Base-by-base conservation (phyloP, 805 yeast genomes). In the Saturnispora besseyi region DNA sequence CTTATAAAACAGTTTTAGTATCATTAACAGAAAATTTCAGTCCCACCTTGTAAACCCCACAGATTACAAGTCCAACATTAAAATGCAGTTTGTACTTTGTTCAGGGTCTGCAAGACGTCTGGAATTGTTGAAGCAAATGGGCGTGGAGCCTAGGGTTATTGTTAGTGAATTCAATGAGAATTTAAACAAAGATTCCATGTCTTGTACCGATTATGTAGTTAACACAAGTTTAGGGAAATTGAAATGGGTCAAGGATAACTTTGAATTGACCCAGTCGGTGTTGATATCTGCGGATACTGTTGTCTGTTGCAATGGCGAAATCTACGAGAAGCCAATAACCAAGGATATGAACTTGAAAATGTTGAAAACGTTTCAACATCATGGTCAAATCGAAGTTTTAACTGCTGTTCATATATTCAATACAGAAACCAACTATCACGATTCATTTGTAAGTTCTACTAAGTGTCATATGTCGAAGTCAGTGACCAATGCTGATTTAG, bases 31-130 rank as follows among this genome's bases (percentile, higher is more conserved):
- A 31, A 36, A 28, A 2, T 12, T 32, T 44, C 22, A 28, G 6
- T 53, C 26, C 59, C 29, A 26, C 9, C 9, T 26, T 26, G 9
- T 8, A 26, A 2, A 67, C 67, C 51, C 67, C 73, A 10, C 56
- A 71, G 4, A 66, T 62, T 51, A 53, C 59, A 1, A 58, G 56
- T 40, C 41, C 67, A 8, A 11, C 47, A 4, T 43, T 50, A 38
- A 59, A n/a, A 45, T 58, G 45, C 44, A 54, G 4, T 68, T 90
- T 26, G 69, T 87, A 5, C 72, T 91, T 6, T 96, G 96, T 0
- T 87, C 96, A 2, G 76, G 85, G 1, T 90, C 97, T 0, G 91
- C 95, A 2, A 73, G 96, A 52, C 69, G 99, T 51, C 66, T 70
- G 48, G 87, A 86, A 50, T 83, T 93, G n/a, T 59, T 93, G 29